Conservation (phyloP, 257 asterid species). For the Fraxinus pennsylvanica region DNA sequence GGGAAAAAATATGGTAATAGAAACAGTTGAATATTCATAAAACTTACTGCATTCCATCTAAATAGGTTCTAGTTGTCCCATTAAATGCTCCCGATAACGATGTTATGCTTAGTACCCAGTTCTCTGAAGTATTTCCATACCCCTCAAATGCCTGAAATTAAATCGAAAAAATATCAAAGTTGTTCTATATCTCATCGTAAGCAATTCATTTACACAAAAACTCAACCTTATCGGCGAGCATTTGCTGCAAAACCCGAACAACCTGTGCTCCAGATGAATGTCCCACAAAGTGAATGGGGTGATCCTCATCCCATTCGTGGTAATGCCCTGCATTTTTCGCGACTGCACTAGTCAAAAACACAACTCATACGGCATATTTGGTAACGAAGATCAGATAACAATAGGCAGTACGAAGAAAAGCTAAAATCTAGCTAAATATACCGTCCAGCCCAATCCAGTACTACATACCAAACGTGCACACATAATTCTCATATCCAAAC, state of each 20-base stretch:
- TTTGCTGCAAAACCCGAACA: conserved; percentile 88
- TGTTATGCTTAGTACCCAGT: conserved; percentile 87
- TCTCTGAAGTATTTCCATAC: conserved; percentile 66
- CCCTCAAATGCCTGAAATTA: conserved; percentile 72
- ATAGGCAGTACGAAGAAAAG: not conserved
- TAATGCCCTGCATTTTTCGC: conserved; percentile 63
- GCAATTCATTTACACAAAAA: not conserved
- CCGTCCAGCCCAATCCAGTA: not conserved
- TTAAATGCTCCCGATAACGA: conserved; percentile 96
- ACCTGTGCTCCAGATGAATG: conserved; percentile 99
- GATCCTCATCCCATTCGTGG: conserved; percentile 97
- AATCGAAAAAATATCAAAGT: not conserved
- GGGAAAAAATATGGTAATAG: too few relatives aligned
- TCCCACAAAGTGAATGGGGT: conserved; percentile 94
- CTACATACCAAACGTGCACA: not conserved
- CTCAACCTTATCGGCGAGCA: conserved; percentile 89
- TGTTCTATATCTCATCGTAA: not conserved
- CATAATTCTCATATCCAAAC: not conserved
- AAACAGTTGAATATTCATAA: too few relatives aligned
- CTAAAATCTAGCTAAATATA: not conserved
- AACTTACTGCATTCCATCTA: conserved; percentile 94
- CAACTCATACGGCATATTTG: not conserved
- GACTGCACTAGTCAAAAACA: conserved; percentile 18
- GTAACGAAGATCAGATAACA: not conserved
- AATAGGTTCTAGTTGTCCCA: conserved; percentile 87